phyloP scores from a whole-genome alignment of 805 yeast genomes.

The Monosporozyma unispora region DNA sequence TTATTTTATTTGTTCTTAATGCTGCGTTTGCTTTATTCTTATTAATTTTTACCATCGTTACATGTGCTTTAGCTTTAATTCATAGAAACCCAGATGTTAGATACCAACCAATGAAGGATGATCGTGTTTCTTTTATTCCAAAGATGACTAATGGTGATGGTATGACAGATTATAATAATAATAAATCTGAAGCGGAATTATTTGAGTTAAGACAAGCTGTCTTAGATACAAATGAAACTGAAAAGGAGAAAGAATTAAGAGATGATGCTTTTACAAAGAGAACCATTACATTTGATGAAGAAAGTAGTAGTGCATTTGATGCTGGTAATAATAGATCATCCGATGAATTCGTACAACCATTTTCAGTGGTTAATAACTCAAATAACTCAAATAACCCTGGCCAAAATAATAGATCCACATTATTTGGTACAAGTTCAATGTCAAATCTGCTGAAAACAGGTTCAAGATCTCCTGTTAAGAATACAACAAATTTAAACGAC shows the following conservation, averaged over 20 bases:
- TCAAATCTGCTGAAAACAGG: not conserved
- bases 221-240: constrained; percentile 30
- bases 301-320: constrained; percentile 11
- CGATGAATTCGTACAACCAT: constrained; percentile 3
- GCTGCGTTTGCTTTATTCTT: constrained; percentile 81
- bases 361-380: constrained; percentile 1
- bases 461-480: not conserved
- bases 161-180: constrained; percentile 14
- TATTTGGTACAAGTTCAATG: constrained; percentile 1
- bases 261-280: constrained; percentile 15
- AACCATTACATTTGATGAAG: constrained; percentile 5
- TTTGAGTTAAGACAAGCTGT: constrained; percentile 31
- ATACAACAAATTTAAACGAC: not conserved
- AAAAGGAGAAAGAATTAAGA: constrained; percentile 20
- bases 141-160: constrained; percentile 37
- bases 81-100: constrained; percentile 91
- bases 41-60: constrained; percentile 75
- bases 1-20: constrained; percentile 79
- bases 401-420: not conserved
- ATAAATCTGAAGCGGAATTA: constrained; percentile 26
- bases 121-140: constrained; percentile 90
- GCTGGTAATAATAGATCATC: not conserved
- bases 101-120: constrained; percentile 94
- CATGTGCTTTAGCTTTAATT: constrained; percentile 75
- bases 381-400: not conserved